These are phyloP conservation scores for Ogataea trehalophila DNA, from an alignment of 805 yeast genomes.

Conservation along the genomic window DNA sequence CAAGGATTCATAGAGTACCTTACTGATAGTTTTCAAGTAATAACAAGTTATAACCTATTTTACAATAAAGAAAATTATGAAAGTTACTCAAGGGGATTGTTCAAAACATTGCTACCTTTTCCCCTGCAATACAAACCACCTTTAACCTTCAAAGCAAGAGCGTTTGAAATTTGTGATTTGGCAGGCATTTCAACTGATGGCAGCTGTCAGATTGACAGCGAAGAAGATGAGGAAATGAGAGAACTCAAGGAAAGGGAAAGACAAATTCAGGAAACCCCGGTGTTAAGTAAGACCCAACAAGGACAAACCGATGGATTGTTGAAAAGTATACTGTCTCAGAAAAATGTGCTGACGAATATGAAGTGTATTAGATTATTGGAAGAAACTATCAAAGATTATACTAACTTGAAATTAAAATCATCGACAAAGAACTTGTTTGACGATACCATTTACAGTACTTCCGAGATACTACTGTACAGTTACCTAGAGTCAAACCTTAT, in stretches of 20 bases:
- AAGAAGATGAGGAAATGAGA: slow-evolving; percentile 23
- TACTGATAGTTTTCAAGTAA: slow-evolving; percentile 36
- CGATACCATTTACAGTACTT: slow-evolving; percentile 13
- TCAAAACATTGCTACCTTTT: slow-evolving; percentile 53
- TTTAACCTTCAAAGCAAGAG: slow-evolving; percentile 34
- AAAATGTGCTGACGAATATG: slow-evolving; percentile 28
- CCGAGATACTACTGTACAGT: slow-evolving; percentile 38
- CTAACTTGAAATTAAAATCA: slow-evolving; percentile 1
- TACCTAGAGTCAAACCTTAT: slow-evolving; percentile 27
- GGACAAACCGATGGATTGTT: slow-evolving; percentile 21
- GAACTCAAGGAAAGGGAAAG: slow-evolving; percentile 24
- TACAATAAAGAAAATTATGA: slow-evolving; percentile 57
- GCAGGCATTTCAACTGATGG: slow-evolving; percentile 30
- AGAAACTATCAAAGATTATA: slow-evolving; percentile 9
- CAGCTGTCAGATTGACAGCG: slow-evolving; percentile 20
- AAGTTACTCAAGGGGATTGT: slow-evolving; percentile 50
- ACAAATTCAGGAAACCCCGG: slow-evolving; percentile 23
- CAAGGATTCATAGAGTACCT: slow-evolving; percentile 41
- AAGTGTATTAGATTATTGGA: slow-evolving; percentile 24
- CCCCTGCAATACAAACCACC: slow-evolving; percentile 76
- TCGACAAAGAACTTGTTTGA: slow-evolving; percentile 13
- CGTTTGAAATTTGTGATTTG: slow-evolving; percentile 27
- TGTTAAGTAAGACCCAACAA: slow-evolving; percentile 25
- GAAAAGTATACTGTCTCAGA: slow-evolving; percentile 20
- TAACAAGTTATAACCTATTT: slow-evolving; percentile 55